Percentiles rank a stretch among this genome's conserved stretches.
phyloP scores from a whole-genome alignment of 2,329 filamentous ascomycete genomes.

The Trichoderma breve region DNA sequence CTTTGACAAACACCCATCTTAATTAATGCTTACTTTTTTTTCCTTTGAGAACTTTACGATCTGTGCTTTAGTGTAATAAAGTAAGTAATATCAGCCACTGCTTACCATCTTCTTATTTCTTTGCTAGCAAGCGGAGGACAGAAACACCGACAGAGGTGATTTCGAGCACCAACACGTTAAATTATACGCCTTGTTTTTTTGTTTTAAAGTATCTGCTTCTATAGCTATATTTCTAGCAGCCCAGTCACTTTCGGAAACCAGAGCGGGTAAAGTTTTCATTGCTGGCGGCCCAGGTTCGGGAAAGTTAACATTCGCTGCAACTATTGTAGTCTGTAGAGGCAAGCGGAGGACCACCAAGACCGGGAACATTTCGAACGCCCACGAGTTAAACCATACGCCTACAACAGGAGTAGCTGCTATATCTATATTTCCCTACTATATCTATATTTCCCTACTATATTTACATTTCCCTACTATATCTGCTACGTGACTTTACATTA shows the following conservation, averaged over 20 bases:
- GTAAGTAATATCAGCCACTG: not conserved
- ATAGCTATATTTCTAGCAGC: not conserved
- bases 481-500: too few species aligned
- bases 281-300: not conserved
- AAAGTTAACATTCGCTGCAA: not conserved
- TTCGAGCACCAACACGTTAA: too few species aligned
- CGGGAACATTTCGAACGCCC: too few species aligned
- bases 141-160: too few species aligned
- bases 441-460: too few species aligned
- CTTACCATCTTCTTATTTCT: not conserved
- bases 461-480: too few species aligned
- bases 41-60: not conserved
- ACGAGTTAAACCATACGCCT: too few species aligned
- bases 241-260: not conserved
- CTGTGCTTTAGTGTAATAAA: not conserved
- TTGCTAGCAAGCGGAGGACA: too few species aligned
- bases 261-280: not conserved
- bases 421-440: too few species aligned
- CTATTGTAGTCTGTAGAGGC: not conserved
- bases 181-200: too few species aligned
- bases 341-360: not conserved
- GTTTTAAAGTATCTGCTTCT: too few species aligned
- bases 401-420: too few species aligned
- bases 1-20: not conserved
- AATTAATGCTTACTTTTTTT: not conserved